Conservation (phyloP, 1,284 basidiomycete species). For the Fomitopsis schrenkii region DNA sequence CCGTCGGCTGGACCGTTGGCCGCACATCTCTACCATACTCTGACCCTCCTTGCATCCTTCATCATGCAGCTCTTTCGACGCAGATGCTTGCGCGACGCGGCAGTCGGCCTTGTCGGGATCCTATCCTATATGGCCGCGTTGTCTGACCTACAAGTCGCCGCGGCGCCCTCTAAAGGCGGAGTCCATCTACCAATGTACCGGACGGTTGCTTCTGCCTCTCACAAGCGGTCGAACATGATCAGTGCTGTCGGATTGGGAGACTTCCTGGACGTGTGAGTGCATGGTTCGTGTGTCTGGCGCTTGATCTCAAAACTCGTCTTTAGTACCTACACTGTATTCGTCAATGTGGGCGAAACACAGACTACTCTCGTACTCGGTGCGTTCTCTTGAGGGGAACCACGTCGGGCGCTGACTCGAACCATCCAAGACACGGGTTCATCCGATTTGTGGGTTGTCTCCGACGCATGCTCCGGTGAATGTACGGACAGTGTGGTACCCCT, state of each 20-base stretch:
- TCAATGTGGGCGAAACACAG: conserved; percentile 23
- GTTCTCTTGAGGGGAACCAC: not conserved
- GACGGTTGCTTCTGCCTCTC: not conserved
- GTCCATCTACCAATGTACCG: conserved; percentile 5
- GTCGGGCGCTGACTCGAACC: not conserved
- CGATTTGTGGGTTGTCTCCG: conserved; percentile 36
- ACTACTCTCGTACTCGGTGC: conserved; percentile 28
- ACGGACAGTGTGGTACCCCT: conserved; percentile 19
- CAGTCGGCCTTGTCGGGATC: not conserved
- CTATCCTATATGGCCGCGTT: not conserved
- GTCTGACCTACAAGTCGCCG: not conserved
- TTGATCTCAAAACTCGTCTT: not conserved
- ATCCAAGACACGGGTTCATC: conserved; percentile 33
- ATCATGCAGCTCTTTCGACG: not conserved
- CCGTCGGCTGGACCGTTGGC: not conserved
- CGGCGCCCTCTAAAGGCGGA: not conserved
- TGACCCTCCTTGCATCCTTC: not conserved
- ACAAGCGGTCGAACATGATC: conserved; percentile 10
- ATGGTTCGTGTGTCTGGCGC: not conserved
- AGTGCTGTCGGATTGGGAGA: conserved; percentile 25
- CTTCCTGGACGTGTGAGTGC: conserved; percentile 24
- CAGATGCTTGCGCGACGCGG: not conserved
- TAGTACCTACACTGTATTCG: conserved; percentile 30
- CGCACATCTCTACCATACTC: not conserved
- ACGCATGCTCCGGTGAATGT: conserved; percentile 25